Base-by-base conservation (phyloP, 257 asterid species). In the Echium plantagineum region DNA sequence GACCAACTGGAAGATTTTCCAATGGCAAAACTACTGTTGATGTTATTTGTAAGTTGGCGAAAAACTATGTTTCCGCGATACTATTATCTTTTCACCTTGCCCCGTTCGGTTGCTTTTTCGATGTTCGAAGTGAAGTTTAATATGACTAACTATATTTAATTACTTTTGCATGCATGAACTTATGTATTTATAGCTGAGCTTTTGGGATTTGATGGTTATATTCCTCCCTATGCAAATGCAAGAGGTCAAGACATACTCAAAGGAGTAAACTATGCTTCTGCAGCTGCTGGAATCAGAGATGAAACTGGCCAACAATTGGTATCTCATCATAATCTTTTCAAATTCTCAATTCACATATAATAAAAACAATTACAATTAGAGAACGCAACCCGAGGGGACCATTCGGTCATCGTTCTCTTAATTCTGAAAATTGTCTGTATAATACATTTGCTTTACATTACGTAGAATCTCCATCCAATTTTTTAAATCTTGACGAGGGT, bases 231-330 rank as follows among this genome's bases (percentile, higher is more conserved):
- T 47, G 67, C 93, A 1, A 62, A 9, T 15, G 93, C 90, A 15
- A 77, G 82, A 0, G 93, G 90, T 22, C 74, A 67, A 38, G 75
- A 78, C 46, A 78, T 88, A 57, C 73, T 85, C n/a, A 61, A 73
- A 59, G 96, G 96, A 61, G 89, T 85, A 15, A 88, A 88, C 68
- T 88, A 80, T 42, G 96, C 96, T 2, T 87, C 96, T 4, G 94
- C 96, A 5, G 96, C 96, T 3, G 96, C 96, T 3, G 96, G 96
- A 60, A 85, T 88, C 30, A 68, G 96, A 66, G 66, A 65, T 19
- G 96, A 88, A 83, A 88, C 96, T 1, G 96, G 96, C 49, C 87
- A 61, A 58, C 96, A 88, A 62, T 66, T 88, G 80, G 94, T 87
- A 75, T 15, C 26, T 17, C 28, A n/a, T 7, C 6, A 18, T 4